These are phyloP conservation scores for Microdochium trichocladiopsis DNA, from an alignment of 2,329 filamentous ascomycete genomes.

Conservation along the genomic window DNA sequence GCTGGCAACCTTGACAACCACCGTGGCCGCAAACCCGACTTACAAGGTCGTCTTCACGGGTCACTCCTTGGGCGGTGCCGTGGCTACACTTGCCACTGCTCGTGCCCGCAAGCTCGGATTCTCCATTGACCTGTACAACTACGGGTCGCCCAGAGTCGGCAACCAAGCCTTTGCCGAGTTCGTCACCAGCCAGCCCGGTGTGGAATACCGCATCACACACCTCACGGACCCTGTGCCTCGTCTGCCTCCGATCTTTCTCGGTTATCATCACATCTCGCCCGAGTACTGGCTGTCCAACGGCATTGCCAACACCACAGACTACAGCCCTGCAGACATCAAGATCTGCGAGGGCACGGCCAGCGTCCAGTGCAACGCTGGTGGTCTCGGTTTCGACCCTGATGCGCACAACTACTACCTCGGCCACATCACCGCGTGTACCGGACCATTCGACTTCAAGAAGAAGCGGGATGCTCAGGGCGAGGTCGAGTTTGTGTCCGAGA, in stretches of 20 bases:
- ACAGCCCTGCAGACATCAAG: slow-evolving; percentile 30
- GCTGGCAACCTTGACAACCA: slow-evolving; percentile 33
- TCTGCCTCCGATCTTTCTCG: slow-evolving; percentile 53
- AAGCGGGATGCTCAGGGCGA: slow-evolving; percentile 2
- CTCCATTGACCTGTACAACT: slow-evolving; percentile 54
- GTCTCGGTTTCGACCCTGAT: slow-evolving; percentile 31
- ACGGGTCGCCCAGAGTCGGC: slow-evolving; percentile 59
- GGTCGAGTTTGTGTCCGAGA: background rate
- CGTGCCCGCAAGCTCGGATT: slow-evolving; percentile 43
- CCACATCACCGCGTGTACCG: slow-evolving; percentile 31
- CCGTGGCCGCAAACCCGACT: slow-evolving; percentile 35
- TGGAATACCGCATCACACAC: slow-evolving; percentile 61
- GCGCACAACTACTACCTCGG: slow-evolving; percentile 45
- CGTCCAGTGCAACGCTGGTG: slow-evolving; percentile 42
- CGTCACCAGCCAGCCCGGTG: slow-evolving; percentile 43
- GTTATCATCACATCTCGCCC: slow-evolving; percentile 60
- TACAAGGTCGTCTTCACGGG: slow-evolving; percentile 55
- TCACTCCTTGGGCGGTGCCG: slow-evolving; percentile 61
- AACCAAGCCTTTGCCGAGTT: slow-evolving; percentile 46
- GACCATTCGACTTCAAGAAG: slow-evolving; percentile 9
- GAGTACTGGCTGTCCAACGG: slow-evolving; percentile 57
- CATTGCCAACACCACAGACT: slow-evolving; percentile 21
- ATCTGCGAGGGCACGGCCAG: slow-evolving; percentile 42
- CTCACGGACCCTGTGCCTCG: slow-evolving; percentile 59
- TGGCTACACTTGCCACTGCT: slow-evolving; percentile 53